phyloP scores from a whole-genome alignment of 768 basidiomycete genomes.

The Termitomyces sp. region DNA sequence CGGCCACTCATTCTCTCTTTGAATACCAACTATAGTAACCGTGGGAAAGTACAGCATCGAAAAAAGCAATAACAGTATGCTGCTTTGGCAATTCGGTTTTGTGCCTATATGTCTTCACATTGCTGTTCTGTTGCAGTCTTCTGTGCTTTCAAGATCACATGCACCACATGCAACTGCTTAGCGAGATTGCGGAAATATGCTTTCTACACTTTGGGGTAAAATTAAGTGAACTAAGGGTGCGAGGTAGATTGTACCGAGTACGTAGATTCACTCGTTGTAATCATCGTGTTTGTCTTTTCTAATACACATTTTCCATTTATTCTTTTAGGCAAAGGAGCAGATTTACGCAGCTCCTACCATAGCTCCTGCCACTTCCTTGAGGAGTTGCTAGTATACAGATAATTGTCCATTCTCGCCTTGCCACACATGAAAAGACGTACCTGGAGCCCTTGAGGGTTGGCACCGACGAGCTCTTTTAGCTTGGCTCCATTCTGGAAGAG shows the following conservation, averaged over 20 bases:
- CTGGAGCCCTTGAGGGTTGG: conserved; percentile 34
- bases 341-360: background rate
- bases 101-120: too few relatives aligned
- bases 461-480: conserved; percentile 40
- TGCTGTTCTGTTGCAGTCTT: too few relatives aligned
- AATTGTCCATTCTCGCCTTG: background rate
- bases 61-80: too few relatives aligned
- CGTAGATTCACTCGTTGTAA: background rate
- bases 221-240: too few relatives aligned
- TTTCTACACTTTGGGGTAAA: too few relatives aligned
- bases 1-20: too few relatives aligned
- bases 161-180: too few relatives aligned
- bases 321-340: background rate
- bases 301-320: background rate
- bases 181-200: too few relatives aligned
- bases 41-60: too few relatives aligned
- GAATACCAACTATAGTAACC: too few relatives aligned
- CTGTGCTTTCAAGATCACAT: too few relatives aligned
- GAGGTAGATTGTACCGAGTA: background rate
- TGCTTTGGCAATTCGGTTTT: too few relatives aligned
- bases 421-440: conserved; percentile 21
- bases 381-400: background rate
- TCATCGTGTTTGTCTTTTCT: background rate
- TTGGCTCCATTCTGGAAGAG: conserved; percentile 33
- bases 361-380: background rate